A percentile compares a stretch with the other conserved stretches of the same genome.
Evolutionary conservation across 768 basidiomycete species (phyloP).

Genomic region (Trametes meyenii): DNA sequence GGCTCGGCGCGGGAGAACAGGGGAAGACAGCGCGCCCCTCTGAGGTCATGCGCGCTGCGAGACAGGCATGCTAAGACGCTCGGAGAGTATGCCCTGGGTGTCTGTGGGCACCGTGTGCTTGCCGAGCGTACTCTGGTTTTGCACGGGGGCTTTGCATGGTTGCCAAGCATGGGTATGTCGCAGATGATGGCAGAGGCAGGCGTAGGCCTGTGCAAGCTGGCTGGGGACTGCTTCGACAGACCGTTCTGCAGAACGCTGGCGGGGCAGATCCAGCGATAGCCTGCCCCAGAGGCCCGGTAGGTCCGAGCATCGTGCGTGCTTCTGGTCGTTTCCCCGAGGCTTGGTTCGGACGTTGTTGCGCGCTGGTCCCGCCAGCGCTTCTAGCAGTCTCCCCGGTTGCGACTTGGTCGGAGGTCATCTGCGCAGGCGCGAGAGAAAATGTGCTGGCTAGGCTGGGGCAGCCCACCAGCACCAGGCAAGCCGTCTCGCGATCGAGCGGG

Average conservation of each 20-base stretch:
- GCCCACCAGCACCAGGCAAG: neutral
- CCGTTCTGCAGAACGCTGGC: neutral
- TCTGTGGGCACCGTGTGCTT: conserved; percentile 5
- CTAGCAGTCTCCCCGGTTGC: neutral
- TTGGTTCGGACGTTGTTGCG: conserved; percentile 9
- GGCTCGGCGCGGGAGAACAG: conserved; percentile 20
- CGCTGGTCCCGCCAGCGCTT: neutral
- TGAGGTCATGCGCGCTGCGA: conserved; percentile 13
- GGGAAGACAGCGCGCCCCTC: neutral
- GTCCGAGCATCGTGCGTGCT: conserved; percentile 20
- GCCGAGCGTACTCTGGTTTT: neutral
- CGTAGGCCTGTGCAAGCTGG: neutral
- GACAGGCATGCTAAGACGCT: neutral
- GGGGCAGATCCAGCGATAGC: neutral
- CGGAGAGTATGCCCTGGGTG: neutral
- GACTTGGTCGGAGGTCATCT: conserved; percentile 6
- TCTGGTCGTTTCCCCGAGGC: conserved; percentile 12
- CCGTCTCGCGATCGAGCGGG: neutral
- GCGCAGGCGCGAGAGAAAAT: neutral
- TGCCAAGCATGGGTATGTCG: neutral
- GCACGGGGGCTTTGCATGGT: neutral
- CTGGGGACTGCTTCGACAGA: neutral
- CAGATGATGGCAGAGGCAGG: neutral
- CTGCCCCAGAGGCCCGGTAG: conserved; percentile 2
- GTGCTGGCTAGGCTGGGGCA: neutral